These are phyloP conservation scores for Pseudogymnoascus sp. DNA, from an alignment of 2,329 filamentous ascomycete genomes.

Conservation along the genomic window DNA sequence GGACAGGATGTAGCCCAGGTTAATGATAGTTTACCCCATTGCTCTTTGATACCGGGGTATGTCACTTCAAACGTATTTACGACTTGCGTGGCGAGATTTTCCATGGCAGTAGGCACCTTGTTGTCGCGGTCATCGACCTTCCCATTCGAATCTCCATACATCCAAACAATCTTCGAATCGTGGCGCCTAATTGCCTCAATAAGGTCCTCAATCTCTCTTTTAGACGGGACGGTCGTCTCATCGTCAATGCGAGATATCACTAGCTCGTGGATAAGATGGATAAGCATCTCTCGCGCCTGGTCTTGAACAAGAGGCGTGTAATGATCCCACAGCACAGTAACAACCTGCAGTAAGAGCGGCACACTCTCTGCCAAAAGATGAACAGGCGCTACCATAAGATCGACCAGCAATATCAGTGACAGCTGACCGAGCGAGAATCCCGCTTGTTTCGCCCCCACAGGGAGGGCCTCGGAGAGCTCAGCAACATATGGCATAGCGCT, in stretches of 20 bases:
- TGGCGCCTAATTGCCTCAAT: slow-evolving; percentile 81
- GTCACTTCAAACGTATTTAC: slow-evolving; percentile 77
- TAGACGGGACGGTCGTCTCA: slow-evolving; percentile 50
- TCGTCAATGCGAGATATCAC: slow-evolving; percentile 68
- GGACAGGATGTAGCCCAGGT: slow-evolving; percentile 97
- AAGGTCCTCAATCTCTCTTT: slow-evolving; percentile 73
- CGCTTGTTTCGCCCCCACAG: slow-evolving; percentile 82
- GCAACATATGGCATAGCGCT: slow-evolving; percentile 78
- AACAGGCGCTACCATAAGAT: slow-evolving; percentile 89
- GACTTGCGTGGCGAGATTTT: slow-evolving; percentile 70
- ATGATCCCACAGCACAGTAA: slow-evolving; percentile 94
- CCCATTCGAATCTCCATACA: slow-evolving; percentile 85
- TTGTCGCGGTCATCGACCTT: slow-evolving; percentile 64
- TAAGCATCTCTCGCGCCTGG: slow-evolving; percentile 93
- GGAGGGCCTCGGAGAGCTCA: slow-evolving; percentile 68
- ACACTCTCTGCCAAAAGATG: slow-evolving; percentile 71
- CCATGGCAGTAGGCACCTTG: slow-evolving; percentile 83
- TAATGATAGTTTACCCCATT: slow-evolving; percentile 83
- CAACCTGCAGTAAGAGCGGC: slow-evolving; percentile 79
- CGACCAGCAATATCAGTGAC: slow-evolving; percentile 85
- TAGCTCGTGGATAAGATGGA: slow-evolving; percentile 92
- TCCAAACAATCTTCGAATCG: slow-evolving; percentile 80
- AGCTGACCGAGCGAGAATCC: slow-evolving; percentile 90
- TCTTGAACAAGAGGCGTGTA: slow-evolving; percentile 93
- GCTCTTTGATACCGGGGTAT: slow-evolving; percentile 78